phyloP scores from a whole-genome alignment of 352 stramenopile species.

The Thalassiosira ordinaria region DNA sequence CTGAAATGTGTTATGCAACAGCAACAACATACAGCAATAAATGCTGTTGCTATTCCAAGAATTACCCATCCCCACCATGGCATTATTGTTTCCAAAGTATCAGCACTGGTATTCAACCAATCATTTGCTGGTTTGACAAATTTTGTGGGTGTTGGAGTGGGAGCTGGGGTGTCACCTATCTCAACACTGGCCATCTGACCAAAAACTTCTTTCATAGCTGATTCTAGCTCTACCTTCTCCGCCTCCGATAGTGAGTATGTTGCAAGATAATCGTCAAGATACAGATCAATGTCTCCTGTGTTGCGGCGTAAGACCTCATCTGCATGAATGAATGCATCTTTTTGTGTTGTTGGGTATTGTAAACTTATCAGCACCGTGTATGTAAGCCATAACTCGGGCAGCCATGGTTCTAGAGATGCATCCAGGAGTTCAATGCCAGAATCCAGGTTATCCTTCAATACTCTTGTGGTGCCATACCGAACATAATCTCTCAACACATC shows the following conservation, averaged over 20 bases:
- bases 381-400: neutral
- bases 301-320: neutral
- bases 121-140: neutral
- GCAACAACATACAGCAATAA: neutral
- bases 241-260: neutral
- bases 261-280: neutral
- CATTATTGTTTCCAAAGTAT: neutral
- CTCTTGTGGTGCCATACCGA: neutral
- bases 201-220: constrained; percentile 4
- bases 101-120: neutral
- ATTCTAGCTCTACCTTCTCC: neutral
- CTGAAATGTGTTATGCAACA: neutral
- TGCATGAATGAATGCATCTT: neutral
- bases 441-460: constrained; percentile 14
- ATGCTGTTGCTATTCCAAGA: neutral
- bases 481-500: neutral
- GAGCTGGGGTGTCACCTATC: neutral
- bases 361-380: neutral
- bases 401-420: neutral
- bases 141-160: neutral
- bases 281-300: neutral
- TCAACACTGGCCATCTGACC: neutral
- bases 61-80: constrained; percentile 18
- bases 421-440: constrained; percentile 6
- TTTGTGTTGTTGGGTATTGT: neutral